Conservation (phyloP, 2,329 filamentous ascomycete species). For the Gnomoniopsis smithogilvyi region DNA sequence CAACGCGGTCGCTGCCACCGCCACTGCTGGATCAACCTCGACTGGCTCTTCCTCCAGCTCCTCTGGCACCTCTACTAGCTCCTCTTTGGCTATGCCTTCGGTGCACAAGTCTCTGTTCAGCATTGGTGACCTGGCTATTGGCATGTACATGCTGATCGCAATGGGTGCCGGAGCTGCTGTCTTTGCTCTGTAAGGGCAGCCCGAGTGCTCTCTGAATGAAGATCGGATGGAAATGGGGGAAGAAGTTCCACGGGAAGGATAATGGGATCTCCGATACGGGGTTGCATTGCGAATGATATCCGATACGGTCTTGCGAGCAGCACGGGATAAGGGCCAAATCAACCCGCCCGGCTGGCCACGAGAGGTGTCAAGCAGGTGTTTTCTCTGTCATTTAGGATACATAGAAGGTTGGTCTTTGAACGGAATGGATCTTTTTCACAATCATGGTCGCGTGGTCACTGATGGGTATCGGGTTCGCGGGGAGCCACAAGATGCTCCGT, state of each 20-base stretch:
- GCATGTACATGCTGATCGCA: slow-evolving; percentile 50
- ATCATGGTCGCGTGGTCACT: background rate
- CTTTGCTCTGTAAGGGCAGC: slow-evolving; percentile 46
- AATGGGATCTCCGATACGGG: background rate
- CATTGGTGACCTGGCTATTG: slow-evolving; percentile 45
- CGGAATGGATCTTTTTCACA: slow-evolving; percentile 13
- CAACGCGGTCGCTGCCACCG: slow-evolving; percentile 44
- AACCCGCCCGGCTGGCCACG: background rate
- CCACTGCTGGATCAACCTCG: slow-evolving; percentile 34
- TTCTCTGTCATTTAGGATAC: slow-evolving; percentile 15
- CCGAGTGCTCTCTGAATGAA: background rate
- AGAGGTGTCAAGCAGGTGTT: slow-evolving; percentile 16
- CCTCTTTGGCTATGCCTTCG: slow-evolving; percentile 34
- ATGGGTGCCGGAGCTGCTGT: slow-evolving; percentile 50
- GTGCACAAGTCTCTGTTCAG: slow-evolving; percentile 38
- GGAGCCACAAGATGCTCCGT: background rate
- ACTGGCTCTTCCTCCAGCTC: slow-evolving; percentile 25
- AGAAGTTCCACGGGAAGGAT: background rate
- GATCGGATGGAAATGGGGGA: background rate
- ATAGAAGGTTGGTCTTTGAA: slow-evolving; percentile 9
- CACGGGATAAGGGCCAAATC: background rate
- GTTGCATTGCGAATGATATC: slow-evolving; percentile 19
- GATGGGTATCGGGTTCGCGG: background rate
- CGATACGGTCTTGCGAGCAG: slow-evolving; percentile 11
- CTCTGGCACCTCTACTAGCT: slow-evolving; percentile 25